Conservation (phyloP, 257 asterid genomes). For the Salvia hispanica region DNA sequence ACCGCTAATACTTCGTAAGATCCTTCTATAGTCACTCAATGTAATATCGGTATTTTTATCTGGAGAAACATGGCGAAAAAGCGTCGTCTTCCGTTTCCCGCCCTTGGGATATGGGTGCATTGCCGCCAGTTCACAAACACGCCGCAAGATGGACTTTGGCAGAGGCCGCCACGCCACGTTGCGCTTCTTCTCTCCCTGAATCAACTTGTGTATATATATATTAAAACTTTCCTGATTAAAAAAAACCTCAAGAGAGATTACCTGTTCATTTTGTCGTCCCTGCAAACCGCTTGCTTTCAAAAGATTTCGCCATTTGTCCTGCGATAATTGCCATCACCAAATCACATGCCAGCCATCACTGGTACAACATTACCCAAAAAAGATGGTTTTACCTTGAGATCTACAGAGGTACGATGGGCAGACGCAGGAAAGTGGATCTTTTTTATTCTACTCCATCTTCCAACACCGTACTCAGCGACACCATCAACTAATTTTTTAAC, state of each 20-base stretch:
- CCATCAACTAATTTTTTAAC: conserved; percentile 82
- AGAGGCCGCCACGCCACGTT: conserved; percentile 89
- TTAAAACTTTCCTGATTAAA: too few relatives aligned
- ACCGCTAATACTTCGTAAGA: conserved; percentile 42
- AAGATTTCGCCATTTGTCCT: conserved; percentile 99
- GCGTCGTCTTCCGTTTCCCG: conserved; percentile 46
- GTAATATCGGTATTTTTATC: conserved; percentile 57
- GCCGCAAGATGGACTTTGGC: conserved; percentile 72
- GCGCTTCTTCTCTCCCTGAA: conserved; percentile 69
- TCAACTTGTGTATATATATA: too few relatives aligned
- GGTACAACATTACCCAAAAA: background rate
- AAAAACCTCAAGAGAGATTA: too few relatives aligned
- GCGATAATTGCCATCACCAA: conserved; percentile 32
- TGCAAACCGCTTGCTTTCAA: conserved; percentile 81
- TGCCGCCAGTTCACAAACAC: conserved; percentile 71
- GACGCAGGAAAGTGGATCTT: conserved; percentile 73
- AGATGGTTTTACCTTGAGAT: conserved; percentile 68
- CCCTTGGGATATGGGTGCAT: conserved; percentile 85
- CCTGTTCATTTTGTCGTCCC: conserved; percentile 47
- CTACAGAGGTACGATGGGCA: conserved; percentile 85
- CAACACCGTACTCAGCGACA: conserved; percentile 87
- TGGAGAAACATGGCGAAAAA: conserved; percentile 36
- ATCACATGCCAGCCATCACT: background rate
- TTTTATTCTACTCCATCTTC: conserved; percentile 92
- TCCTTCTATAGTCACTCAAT: conserved; percentile 53